phyloP scores from a whole-genome alignment of 148 eudicot genomes.

The Fagopyrum esculentum region DNA sequence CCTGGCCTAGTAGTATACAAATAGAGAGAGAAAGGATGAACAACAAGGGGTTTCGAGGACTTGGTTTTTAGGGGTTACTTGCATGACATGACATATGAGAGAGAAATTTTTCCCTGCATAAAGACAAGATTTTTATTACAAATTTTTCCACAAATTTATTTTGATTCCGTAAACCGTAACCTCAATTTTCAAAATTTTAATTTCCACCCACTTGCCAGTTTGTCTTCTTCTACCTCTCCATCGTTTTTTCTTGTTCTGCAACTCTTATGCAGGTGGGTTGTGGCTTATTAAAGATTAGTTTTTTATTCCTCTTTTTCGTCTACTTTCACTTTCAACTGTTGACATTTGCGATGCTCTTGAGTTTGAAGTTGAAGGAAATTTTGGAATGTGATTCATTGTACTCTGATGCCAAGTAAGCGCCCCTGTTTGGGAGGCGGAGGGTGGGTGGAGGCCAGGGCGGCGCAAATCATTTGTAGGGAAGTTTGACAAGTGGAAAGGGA shows the following conservation, averaged over 20 bases:
- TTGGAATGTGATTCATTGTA: neutral
- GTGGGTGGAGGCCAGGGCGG: neutral
- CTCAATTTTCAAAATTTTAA: neutral
- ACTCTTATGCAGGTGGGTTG: neutral
- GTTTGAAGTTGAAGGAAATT: neutral
- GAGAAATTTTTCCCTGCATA: constrained; percentile 2
- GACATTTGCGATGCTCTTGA: neutral
- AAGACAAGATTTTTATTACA: neutral
- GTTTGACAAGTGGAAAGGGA: neutral
- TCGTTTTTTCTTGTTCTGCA: neutral
- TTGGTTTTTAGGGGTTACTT: constrained; percentile 8
- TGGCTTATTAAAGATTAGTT: neutral
- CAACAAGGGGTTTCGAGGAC: neutral
- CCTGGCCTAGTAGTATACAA: neutral
- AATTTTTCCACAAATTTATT: neutral
- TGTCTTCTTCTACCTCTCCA: neutral
- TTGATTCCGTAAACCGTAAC: neutral
- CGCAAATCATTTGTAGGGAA: neutral
- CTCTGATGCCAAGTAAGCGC: neutral
- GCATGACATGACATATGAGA: constrained; percentile 13
- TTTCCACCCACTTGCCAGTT: neutral
- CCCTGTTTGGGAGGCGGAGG: neutral
- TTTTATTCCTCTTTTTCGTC: neutral
- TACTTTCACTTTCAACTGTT: neutral
- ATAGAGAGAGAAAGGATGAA: neutral